Evolutionary conservation across 1,284 basidiomycete genomes (phyloP), one percentile per base, ranked within the genome.

Genomic region (Phenoliferia sp.): DNA sequence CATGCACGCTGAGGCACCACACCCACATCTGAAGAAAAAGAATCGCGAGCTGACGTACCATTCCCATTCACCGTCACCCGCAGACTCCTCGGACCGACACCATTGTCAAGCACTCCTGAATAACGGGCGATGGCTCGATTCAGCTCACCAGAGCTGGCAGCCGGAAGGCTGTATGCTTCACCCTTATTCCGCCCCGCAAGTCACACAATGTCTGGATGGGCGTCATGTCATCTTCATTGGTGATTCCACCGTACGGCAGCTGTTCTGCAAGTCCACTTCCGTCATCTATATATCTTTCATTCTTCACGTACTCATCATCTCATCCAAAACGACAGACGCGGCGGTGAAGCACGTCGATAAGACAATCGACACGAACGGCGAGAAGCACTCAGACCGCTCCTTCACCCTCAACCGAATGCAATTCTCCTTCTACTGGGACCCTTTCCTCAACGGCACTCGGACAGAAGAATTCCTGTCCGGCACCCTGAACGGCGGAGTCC

Each of bases 81-180:
- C 64, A 92, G 91, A 90, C 79, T 84, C 83, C 75, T 79, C 83
- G 3, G 91, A 93, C 78, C 85, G 87, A 33, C 81, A 85, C 63
- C 88, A 86, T 76, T 94, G 91, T 77, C 81, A 84, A 67, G 84
- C 89, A 1, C 78, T 93, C 34, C 78, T 92, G 61, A 86, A 83
- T 55, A 82, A 81, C 50, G 91, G 92, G n/a, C 84, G 84, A 74
- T 94, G 91, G 91, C 78, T 92, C 64, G 90, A 92, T 62, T 39
- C 62, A 57, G 63, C 71, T n/a, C 69, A 84, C 76, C 82, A 79
- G 70, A 88, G 87, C 76, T 94, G 91, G 91, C 91, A 94, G 77
- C 91, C 91, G 6, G 85, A 91, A 72, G 90, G 90, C 33, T 92
- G 90, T 75, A 90, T 90, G 85, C 81, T 89, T 59, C 80, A 88